A percentile compares a stretch with the other conserved stretches of the same genome.
phyloP scores from a whole-genome alignment of 2,329 filamentous ascomycete species.

The Chrysoporthe deuterocubensis region DNA sequence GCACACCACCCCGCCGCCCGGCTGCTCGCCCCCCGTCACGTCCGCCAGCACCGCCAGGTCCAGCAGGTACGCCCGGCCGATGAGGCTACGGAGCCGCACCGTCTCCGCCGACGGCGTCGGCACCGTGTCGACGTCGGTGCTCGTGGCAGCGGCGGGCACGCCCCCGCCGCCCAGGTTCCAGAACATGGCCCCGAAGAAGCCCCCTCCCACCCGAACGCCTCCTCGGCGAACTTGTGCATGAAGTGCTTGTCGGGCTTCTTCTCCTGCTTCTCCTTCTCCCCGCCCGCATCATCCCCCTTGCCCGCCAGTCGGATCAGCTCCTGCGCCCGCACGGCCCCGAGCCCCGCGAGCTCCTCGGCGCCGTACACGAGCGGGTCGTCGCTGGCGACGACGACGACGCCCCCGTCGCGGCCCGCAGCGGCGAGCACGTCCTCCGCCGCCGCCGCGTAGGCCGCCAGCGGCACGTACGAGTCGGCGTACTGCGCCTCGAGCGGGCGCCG shows the following conservation, averaged over 20 bases:
- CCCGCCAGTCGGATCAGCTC: constrained; percentile 76
- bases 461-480: constrained; percentile 78
- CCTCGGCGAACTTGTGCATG: constrained; percentile 71
- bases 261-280: constrained; percentile 46
- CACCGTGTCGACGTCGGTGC: constrained; percentile 31
- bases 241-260: constrained; percentile 49
- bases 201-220: constrained; percentile 84
- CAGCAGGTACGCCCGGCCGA: constrained; percentile 81
- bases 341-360: constrained; percentile 61
- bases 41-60: constrained; percentile 75
- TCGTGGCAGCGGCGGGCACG: too few relatives aligned
- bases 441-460: constrained; percentile 68
- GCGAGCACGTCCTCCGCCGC: constrained; percentile 61
- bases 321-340: constrained; percentile 63
- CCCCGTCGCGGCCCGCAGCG: constrained; percentile 42
- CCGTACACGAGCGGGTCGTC: constrained; percentile 80
- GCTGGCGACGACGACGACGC: constrained; percentile 69
- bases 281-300: constrained; percentile 52
- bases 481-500: constrained; percentile 76
- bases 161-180: constrained; percentile 68
- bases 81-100: constrained; percentile 70
- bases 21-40: constrained; percentile 44
- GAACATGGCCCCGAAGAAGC: constrained; percentile 82
- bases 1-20: constrained; percentile 70
- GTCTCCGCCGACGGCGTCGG: constrained; percentile 54